These are phyloP conservation scores for Mycena filopes DNA, from an alignment of 768 basidiomycete species.

Conservation along the genomic window DNA sequence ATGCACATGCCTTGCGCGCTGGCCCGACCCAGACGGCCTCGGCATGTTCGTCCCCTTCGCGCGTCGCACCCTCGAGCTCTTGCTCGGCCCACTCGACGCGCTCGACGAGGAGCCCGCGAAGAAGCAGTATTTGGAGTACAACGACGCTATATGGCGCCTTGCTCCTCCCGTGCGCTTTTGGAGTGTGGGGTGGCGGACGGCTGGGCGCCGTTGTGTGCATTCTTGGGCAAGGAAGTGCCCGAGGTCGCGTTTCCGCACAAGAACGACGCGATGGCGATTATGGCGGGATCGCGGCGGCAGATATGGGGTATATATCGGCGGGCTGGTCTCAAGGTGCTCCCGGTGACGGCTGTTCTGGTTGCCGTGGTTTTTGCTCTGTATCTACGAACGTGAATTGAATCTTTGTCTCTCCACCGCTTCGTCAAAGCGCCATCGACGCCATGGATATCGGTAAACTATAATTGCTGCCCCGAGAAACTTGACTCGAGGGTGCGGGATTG, in stretches of 20 bases:
- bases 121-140: constrained; percentile 2
- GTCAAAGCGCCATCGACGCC: too few species aligned
- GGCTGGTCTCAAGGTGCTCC: not conserved
- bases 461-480: too few species aligned
- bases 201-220: constrained; percentile 24
- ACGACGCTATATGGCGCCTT: not conserved
- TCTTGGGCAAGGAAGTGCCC: constrained; percentile 22
- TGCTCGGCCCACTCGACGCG: constrained; percentile 22
- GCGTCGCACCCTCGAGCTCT: constrained; percentile 25
- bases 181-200: constrained; percentile 27
- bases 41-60: constrained; percentile 29
- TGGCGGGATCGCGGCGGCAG: constrained; percentile 23
- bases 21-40: constrained; percentile 19
- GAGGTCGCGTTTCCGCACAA: constrained; percentile 21
- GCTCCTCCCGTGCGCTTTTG: constrained; percentile 1
- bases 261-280: constrained; percentile 26
- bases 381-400: not conserved
- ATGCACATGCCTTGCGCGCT: constrained; percentile 18
- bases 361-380: not conserved
- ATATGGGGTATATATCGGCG: constrained; percentile 22
- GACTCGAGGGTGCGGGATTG: too few species aligned
- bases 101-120: constrained; percentile 8
- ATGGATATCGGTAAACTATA: too few species aligned
- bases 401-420: too few species aligned
- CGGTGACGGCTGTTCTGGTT: not conserved